These are phyloP conservation scores for Mycena sp. DNA, from an alignment of 1,284 basidiomycete genomes.

Conservation along the genomic window DNA sequence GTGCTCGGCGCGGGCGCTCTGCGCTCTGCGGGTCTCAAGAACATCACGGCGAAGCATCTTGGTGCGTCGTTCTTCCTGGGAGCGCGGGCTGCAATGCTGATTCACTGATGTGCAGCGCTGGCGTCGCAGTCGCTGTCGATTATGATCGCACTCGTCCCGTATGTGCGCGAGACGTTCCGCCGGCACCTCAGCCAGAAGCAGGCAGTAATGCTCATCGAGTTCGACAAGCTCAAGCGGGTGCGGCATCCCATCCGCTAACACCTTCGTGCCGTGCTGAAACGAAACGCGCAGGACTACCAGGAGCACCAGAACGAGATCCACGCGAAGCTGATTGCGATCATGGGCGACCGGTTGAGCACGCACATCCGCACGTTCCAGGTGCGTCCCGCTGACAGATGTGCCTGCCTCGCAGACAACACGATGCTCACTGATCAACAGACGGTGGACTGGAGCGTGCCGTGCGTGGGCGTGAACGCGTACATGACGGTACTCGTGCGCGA, in stretches of 20 bases:
- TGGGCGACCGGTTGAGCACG: slow-evolving; percentile 92
- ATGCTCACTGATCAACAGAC: slow-evolving; percentile 50
- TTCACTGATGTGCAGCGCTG: slow-evolving; percentile 65
- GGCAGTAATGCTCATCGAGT: slow-evolving; percentile 96
- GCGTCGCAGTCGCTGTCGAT: slow-evolving; percentile 96
- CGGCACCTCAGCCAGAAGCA: slow-evolving; percentile 93
- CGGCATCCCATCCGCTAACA: slow-evolving; percentile 36
- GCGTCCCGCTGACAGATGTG: slow-evolving; percentile 38
- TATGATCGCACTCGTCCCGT: slow-evolving; percentile 95
- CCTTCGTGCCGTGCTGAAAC: slow-evolving; percentile 11
- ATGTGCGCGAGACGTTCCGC: slow-evolving; percentile 93
- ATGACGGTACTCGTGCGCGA: slow-evolving; percentile 95
- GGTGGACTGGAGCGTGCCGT: slow-evolving; percentile 80
- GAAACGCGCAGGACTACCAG: slow-evolving; percentile 83
- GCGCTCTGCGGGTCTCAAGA: slow-evolving; percentile 96
- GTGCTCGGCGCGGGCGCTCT: slow-evolving; percentile 98
- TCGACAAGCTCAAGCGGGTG: slow-evolving; percentile 96
- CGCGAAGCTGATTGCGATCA: slow-evolving; percentile 96
- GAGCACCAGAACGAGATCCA: slow-evolving; percentile 99
- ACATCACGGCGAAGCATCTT: slow-evolving; percentile 98
- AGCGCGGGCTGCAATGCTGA: slow-evolving; percentile 19
- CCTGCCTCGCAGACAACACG: slow-evolving; percentile 9
- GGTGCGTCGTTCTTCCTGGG: slow-evolving; percentile 54
- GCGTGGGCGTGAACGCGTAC: slow-evolving; percentile 77
- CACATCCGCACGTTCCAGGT: slow-evolving; percentile 87